A percentile compares a stretch with the other conserved stretches of the same genome.
These are phyloP conservation scores for Leucaena leucocephala DNA, from an alignment of 306 rosid genomes.

Conservation along the genomic window DNA sequence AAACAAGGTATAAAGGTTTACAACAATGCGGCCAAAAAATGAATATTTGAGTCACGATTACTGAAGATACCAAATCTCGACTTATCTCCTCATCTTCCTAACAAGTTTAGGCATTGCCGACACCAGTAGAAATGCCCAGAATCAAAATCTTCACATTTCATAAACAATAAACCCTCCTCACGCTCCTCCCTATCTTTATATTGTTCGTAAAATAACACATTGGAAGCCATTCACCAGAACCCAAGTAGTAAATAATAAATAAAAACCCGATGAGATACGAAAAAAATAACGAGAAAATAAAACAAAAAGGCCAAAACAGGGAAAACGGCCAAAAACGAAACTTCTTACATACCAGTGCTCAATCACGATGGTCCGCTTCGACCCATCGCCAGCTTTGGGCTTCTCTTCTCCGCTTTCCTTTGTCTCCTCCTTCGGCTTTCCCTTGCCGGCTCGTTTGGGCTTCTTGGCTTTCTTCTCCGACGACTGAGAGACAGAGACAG, in stretches of 20 bases:
- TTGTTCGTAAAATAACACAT: neutral
- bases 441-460: neutral
- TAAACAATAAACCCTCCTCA: neutral
- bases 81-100: neutral
- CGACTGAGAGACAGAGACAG: neutral
- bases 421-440: neutral
- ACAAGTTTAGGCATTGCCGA: neutral
- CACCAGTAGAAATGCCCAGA: neutral
- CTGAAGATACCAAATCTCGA: neutral
- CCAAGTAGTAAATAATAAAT: neutral
- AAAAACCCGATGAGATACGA: neutral
- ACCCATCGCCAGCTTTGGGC: neutral
- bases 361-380: conserved; percentile 27
- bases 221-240: neutral
- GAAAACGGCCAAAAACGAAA: neutral
- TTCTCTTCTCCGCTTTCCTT: neutral
- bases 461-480: conserved; percentile 20
- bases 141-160: neutral
- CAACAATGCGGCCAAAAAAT: neutral
- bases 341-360: conserved; percentile 39
- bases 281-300: neutral
- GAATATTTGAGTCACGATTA: neutral
- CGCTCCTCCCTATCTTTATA: neutral
- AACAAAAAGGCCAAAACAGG: neutral
- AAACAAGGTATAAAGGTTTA: neutral